Conservation (phyloP, 2,329 filamentous ascomycete genomes). For the Byssochlamys sp. region DNA sequence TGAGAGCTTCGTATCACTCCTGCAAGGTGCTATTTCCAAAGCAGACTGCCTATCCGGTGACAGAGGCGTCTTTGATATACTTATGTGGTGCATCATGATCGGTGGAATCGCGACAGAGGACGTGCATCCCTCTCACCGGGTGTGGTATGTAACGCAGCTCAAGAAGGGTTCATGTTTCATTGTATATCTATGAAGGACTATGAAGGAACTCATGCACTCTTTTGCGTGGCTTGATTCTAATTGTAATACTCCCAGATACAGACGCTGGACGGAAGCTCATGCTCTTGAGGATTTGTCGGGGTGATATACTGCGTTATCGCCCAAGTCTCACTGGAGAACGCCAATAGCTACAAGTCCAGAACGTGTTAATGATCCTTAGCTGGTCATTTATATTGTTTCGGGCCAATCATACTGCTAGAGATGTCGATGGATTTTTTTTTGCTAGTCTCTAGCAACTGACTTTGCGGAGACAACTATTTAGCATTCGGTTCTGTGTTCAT, state of each 20-base stretch:
- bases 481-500: too few species aligned
- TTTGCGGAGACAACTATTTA: too few species aligned
- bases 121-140: slow-evolving; percentile 1
- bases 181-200: slow-evolving; percentile 2
- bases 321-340: background rate
- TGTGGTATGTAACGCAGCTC: slow-evolving; percentile 4
- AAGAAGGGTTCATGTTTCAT: background rate
- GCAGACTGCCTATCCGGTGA: background rate
- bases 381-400: too few species aligned
- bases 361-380: too few species aligned
- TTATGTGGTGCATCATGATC: slow-evolving; percentile 6
- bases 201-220: slow-evolving; percentile 3
- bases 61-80: slow-evolving; percentile 1
- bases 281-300: background rate
- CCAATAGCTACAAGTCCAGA: too few species aligned
- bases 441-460: too few species aligned
- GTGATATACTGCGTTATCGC: too few species aligned
- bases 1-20: background rate
- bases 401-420: too few species aligned
- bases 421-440: too few species aligned
- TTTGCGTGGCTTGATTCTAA: slow-evolving; percentile 7
- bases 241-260: slow-evolving; percentile 2
- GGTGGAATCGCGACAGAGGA: slow-evolving; percentile 8
- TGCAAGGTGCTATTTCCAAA: background rate
- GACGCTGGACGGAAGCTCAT: slow-evolving; percentile 3